These are phyloP conservation scores for Penicillium sp. DNA, from an alignment of 2,329 filamentous ascomycete genomes.

Conservation along the genomic window DNA sequence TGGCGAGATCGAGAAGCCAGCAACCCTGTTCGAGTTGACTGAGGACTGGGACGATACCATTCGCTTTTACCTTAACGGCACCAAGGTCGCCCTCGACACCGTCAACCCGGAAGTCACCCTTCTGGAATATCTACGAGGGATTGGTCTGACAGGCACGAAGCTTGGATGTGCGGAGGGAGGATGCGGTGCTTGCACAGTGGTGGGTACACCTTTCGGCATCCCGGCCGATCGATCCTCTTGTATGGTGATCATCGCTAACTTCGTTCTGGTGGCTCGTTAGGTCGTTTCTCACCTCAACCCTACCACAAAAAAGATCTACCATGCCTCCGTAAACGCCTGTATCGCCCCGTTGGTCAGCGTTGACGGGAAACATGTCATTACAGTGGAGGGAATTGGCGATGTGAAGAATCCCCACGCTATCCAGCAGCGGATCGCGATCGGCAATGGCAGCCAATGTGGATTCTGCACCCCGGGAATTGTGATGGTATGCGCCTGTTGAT, in stretches of 20 bases:
- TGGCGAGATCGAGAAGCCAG: conserved; percentile 49
- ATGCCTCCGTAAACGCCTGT: conserved; percentile 96
- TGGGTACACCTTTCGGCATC: conserved; percentile 31
- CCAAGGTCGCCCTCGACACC: conserved; percentile 80
- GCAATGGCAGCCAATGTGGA: conserved; percentile 90
- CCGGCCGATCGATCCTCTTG: conserved; percentile 23
- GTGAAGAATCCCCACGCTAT: conserved; percentile 83
- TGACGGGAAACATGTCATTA: conserved; percentile 98
- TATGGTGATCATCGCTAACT: background rate
- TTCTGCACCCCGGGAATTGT: conserved; percentile 98
- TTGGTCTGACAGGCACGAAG: conserved; percentile 94
- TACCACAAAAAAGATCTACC: conserved; percentile 89
- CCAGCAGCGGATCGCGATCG: conserved; percentile 88
- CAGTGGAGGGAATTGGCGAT: conserved; percentile 92
- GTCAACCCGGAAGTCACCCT: conserved; percentile 91
- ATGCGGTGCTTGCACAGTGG: conserved; percentile 94
- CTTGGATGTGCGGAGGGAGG: conserved; percentile 95
- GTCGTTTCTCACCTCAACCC: conserved; percentile 92
- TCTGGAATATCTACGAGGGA: conserved; percentile 87
- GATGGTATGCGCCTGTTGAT: conserved; percentile 60
- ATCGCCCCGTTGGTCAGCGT: conserved; percentile 89
- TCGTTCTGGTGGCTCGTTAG: conserved; percentile 34
- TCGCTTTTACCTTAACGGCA: conserved; percentile 93
- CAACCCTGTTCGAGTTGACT: conserved; percentile 66
- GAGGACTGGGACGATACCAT: conserved; percentile 83